Conservation (phyloP, 305 asterid genomes). For the Plantago rigida region DNA sequence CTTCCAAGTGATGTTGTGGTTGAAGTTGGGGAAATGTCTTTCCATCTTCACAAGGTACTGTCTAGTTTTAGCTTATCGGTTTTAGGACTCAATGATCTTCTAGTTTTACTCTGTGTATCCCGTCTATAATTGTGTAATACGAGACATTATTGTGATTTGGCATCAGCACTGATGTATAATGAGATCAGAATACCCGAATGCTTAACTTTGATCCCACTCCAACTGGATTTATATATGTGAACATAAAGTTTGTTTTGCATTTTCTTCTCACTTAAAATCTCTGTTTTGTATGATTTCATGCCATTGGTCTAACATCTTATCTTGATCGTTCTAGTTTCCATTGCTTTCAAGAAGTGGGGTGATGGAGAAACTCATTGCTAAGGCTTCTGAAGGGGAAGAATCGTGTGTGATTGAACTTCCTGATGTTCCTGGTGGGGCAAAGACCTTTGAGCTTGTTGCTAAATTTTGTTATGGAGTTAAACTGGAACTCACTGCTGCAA, state of each 20-base stretch:
- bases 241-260: no score
- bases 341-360: conserved; percentile 89
- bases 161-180: no score
- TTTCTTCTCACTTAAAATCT: no score
- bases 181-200: no score
- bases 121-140: no score
- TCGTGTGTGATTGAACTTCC: conserved; percentile 45
- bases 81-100: background rate
- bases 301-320: no score
- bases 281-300: no score
- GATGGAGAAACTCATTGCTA: conserved; percentile 78
- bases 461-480: conserved; percentile 89
- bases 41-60: conserved; percentile 89
- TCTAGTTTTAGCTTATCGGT: background rate
- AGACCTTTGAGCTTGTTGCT: conserved; percentile 81
- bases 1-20: conserved; percentile 88
- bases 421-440: conserved; percentile 76
- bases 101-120: background rate
- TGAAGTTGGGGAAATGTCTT: conserved; percentile 89
- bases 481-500: conserved; percentile 81
- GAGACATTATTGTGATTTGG: no score
- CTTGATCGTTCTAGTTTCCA: conserved; percentile 56
- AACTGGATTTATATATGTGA: no score
- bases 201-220: no score
- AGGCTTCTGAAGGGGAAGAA: conserved; percentile 60